Base-by-base conservation (phyloP, 139 green algal genomes). In the Tetratostichococcus sp. region DNA sequence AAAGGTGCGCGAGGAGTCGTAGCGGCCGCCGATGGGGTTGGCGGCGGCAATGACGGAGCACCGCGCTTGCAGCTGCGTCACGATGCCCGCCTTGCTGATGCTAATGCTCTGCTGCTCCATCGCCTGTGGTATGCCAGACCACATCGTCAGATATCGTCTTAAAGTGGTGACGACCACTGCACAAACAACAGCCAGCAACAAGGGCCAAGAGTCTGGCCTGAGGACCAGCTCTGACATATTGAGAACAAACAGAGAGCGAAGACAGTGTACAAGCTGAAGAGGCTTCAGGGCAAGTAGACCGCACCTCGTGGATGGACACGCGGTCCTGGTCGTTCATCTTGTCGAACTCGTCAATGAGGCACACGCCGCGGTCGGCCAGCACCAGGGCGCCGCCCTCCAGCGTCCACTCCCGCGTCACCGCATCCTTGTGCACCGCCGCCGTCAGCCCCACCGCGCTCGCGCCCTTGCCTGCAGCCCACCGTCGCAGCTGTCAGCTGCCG, bases 81-180 rank as follows among this genome's bases (percentile, higher is more conserved):
- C 91, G 70, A 99, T 99, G 83, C 96, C 96, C 16, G 96, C 96
- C 86, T 99, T 99, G 83, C 85, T 94, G 85, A 99, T 97, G 80
- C 88, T 96, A 85, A 99, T 99, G 86, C 80, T 93, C 89, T 99
- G 96, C 91, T 99, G 96, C 90, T 99, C 96, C 96, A 99, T 99
- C 33, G 96, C 96, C 88, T 97, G 68, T 81, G 19, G 50, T 23
- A 8, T n/a, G 50, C 50, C 50, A 50, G 39, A n/a, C n/a, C n/a
- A n/a, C n/a, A n/a, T n/a, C n/a, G n/a, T n/a, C n/a, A n/a, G n/a
- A n/a, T n/a, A n/a, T n/a, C n/a, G n/a, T n/a, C n/a, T n/a, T n/a
- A n/a, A n/a, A n/a, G n/a, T n/a, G n/a, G n/a, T n/a, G n/a, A n/a
- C n/a, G n/a, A n/a, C n/a, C n/a, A n/a, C n/a, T n/a, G n/a, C n/a